Conservation (phyloP, 1,284 basidiomycete species). For the Coniferiporia sulphurascens region DNA sequence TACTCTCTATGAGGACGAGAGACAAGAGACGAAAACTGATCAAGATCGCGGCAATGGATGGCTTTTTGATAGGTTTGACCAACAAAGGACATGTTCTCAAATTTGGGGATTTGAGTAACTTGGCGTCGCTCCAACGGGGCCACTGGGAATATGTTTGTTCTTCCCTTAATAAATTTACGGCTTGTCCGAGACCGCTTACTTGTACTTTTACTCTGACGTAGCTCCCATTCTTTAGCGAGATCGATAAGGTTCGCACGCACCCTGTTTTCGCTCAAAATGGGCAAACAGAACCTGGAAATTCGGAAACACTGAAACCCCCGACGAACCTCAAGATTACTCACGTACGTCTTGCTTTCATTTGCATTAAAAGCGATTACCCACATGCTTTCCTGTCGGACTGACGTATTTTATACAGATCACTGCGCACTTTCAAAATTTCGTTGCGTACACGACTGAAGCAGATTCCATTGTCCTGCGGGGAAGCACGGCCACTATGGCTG, state of each 20-base stretch:
- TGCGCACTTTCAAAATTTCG: conserved; percentile 77
- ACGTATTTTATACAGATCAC: conserved; percentile 59
- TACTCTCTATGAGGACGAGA: conserved; percentile 29
- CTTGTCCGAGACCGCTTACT: conserved; percentile 10
- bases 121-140: conserved; percentile 34
- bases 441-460: conserved; percentile 71
- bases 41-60: conserved; percentile 71
- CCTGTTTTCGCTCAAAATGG: conserved; percentile 36
- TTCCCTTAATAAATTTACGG: conserved; percentile 13
- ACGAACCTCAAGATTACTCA: conserved; percentile 60
- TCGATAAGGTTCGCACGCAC: conserved; percentile 41
- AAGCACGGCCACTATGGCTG: conserved; percentile 37
- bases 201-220: background rate
- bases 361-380: background rate
- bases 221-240: conserved; percentile 70
- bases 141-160: conserved; percentile 69
- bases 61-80: conserved; percentile 68
- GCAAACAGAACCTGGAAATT: conserved; percentile 12
- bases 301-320: conserved; percentile 34
- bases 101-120: conserved; percentile 41
- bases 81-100: conserved; percentile 73
- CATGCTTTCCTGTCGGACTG: conserved; percentile 3
- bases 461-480: conserved; percentile 67
- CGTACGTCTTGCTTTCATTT: conserved; percentile 37
- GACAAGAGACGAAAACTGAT: conserved; percentile 47